Evolutionary conservation across 1,139 yeast species (phyloP).

Genomic region (Debaryomyces psychrophilus): DNA sequence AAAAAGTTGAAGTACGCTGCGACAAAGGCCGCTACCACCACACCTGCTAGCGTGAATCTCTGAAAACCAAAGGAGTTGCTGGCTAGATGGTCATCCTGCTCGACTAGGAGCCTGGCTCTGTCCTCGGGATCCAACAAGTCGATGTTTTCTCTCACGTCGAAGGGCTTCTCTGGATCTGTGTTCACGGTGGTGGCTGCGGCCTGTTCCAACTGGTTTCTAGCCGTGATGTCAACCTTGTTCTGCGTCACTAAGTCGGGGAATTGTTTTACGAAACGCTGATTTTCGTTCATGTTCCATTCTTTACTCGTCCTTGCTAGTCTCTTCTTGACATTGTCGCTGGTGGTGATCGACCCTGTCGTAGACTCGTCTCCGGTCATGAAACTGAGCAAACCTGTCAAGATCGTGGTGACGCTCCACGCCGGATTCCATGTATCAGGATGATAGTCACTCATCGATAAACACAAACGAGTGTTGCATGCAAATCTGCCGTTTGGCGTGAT

Average conservation of each 20-base stretch:
- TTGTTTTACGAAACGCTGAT: constrained; percentile 57
- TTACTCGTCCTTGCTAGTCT: constrained; percentile 55
- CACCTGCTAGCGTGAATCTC: constrained; percentile 31
- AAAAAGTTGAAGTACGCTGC: constrained; percentile 27
- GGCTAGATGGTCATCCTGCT: constrained; percentile 23
- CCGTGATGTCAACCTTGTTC: constrained; percentile 39
- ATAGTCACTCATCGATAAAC: constrained; percentile 87
- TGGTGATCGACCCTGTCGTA: constrained; percentile 44
- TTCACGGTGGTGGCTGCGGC: constrained; percentile 14
- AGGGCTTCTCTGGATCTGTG: constrained; percentile 14
- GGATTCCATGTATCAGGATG: constrained; percentile 97
- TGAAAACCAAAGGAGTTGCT: constrained; percentile 14
- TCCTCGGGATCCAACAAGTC: constrained; percentile 49
- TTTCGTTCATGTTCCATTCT: constrained; percentile 62
- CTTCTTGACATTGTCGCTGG: constrained; percentile 40
- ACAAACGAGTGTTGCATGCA: constrained; percentile 74
- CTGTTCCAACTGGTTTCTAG: constrained; percentile 15
- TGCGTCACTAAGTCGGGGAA: constrained; percentile 69
- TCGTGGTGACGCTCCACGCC: constrained; percentile 90
- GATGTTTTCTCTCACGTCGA: constrained; percentile 27
- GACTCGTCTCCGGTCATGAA: constrained; percentile 70
- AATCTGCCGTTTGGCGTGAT: constrained; percentile 86
- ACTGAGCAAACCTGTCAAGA: constrained; percentile 79
- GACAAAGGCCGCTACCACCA: constrained; percentile 33
- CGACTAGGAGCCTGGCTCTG: constrained; percentile 42